Evolutionary conservation across 495 filamentous ascomycete species (phyloP).

Genomic region (Evernia prunastri): DNA sequence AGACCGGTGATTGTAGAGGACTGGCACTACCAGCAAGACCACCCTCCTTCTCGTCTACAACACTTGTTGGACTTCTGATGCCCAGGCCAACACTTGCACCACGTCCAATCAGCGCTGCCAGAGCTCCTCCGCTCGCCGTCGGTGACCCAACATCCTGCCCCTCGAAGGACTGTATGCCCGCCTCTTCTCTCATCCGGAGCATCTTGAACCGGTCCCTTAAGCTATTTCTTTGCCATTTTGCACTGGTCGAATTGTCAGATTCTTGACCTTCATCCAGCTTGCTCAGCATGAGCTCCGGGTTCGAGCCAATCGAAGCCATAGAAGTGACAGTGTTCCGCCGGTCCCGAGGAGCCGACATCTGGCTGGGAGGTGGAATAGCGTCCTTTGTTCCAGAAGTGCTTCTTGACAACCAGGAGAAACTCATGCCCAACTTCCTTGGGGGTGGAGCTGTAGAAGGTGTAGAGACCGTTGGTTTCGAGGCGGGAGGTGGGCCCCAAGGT

Average conservation of each 20-base stretch:
- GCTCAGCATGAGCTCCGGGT: constrained; percentile 64
- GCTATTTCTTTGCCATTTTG: constrained; percentile 54
- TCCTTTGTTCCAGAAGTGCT: constrained; percentile 59
- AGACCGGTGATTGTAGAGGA: constrained; percentile 27
- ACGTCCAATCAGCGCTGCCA: constrained; percentile 40
- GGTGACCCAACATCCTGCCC: constrained; percentile 41
- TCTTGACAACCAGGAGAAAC: constrained; percentile 82
- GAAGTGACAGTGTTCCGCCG: constrained; percentile 70
- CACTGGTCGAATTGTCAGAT: constrained; percentile 39
- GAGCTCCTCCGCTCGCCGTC: constrained; percentile 30
- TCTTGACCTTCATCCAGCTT: constrained; percentile 63
- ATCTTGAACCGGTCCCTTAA: constrained; percentile 82
- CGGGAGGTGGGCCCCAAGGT: constrained; percentile 44
- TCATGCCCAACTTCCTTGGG: constrained; percentile 64
- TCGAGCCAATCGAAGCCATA: constrained; percentile 64
- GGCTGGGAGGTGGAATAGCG: constrained; percentile 45
- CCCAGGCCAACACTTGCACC: constrained; percentile 45
- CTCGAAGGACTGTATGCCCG: constrained; percentile 44
- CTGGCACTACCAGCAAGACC: constrained; percentile 27
- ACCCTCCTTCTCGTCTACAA: constrained; percentile 51
- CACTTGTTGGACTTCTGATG: constrained; percentile 48
- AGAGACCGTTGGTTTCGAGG: constrained; percentile 39
- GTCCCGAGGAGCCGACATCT: constrained; percentile 34
- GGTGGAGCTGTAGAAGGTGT: constrained; percentile 36
- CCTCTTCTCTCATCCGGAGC: constrained; percentile 74